Evolutionary conservation across 176 grass and related monocot genomes (phyloP), one percentile per base, ranked within the genome.

Genomic region (Bothriochloa decipiens): DNA sequence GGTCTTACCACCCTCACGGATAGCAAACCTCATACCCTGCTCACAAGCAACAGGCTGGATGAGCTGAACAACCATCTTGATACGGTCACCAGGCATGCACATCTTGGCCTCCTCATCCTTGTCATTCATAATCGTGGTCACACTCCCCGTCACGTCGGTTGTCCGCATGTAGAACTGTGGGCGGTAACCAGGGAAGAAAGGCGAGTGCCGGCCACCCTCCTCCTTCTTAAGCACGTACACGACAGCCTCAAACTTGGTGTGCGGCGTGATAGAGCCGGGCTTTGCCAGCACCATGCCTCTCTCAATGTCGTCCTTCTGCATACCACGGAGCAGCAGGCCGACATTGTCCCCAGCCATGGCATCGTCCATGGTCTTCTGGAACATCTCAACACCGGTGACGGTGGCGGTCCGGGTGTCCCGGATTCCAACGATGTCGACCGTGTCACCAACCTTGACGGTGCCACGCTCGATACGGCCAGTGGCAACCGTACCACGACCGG

Each of bases 31-130:
- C 92, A 97, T 97, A 18, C 95, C 95, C 65, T 89, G 87, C 84
- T 97, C 92, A 64, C 88, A 93, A 52, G 92, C 95, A 39, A 97
- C 87, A 0, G 88, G 81, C 84, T 89, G 89, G 75, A 97, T 95
- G 84, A 97, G 89, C 86, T 97, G 90, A 6, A 93, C 95, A 64
- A 88, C 76, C 86, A 97, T 95, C 88, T 97, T 95, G 81, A 97
- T 71, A 33, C 92, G 91, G 74, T 95, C 92, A 81, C 92, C 92
- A 0, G 95, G 95, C 92, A 94, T 97, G 75, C 93, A 91, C 92
- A 94, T 95, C 84, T 94, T 94, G 0, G 95, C 89, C 86, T 94
- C 92, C 92, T 97, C 95, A 50, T 97, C 95, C 88, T 97, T 95
- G 84, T 97, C 92, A 8, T 94, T 94, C 95, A 94, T 94, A 22